Percentiles rank a stretch among this genome's conserved stretches.
Evolutionary conservation across 805 yeast species (phyloP).

Genomic region (Candida lessepsii): DNA sequence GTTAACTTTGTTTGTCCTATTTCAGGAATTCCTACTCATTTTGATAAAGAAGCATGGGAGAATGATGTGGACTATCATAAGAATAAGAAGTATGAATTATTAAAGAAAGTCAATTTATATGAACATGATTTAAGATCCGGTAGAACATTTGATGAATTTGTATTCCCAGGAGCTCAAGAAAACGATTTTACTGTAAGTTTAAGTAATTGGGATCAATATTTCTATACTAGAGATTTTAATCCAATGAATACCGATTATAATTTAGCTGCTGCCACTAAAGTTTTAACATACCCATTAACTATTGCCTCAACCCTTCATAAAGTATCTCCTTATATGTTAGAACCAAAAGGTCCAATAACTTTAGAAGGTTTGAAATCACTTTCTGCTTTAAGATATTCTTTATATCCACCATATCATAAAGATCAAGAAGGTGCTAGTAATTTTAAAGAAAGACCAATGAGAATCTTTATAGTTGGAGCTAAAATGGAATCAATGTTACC

Average conservation of each 20-base stretch:
- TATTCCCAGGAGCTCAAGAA: conserved; percentile 80
- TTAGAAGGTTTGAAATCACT: conserved; percentile 91
- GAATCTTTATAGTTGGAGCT: conserved; percentile 88
- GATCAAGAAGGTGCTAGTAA: conserved; percentile 49
- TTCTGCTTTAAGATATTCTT: conserved; percentile 87
- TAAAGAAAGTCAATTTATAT: conserved; percentile 84
- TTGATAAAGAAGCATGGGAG: conserved; percentile 86
- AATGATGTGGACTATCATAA: conserved; percentile 71
- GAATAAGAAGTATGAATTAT: conserved; percentile 61
- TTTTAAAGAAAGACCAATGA: conserved; percentile 81
- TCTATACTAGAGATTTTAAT: conserved; percentile 87
- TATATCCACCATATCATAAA: conserved; percentile 62
- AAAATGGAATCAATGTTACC: conserved; percentile 93
- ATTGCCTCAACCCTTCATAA: conserved; percentile 81
- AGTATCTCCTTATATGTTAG: conserved; percentile 76
- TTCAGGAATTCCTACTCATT: conserved; percentile 97
- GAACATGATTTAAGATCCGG: conserved; percentile 96
- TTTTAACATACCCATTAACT: conserved; percentile 89
- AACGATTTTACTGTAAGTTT: conserved; percentile 74
- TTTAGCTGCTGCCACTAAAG: conserved; percentile 91
- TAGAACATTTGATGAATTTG: conserved; percentile 91
- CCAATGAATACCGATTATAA: conserved; percentile 98
- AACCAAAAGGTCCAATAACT: conserved; percentile 84
- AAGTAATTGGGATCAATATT: conserved; percentile 86
- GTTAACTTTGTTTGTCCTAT: conserved; percentile 86